These are phyloP conservation scores for Microbotryum silenes-acaulis DNA, from an alignment of 1,284 basidiomycete species.

Conservation along the genomic window DNA sequence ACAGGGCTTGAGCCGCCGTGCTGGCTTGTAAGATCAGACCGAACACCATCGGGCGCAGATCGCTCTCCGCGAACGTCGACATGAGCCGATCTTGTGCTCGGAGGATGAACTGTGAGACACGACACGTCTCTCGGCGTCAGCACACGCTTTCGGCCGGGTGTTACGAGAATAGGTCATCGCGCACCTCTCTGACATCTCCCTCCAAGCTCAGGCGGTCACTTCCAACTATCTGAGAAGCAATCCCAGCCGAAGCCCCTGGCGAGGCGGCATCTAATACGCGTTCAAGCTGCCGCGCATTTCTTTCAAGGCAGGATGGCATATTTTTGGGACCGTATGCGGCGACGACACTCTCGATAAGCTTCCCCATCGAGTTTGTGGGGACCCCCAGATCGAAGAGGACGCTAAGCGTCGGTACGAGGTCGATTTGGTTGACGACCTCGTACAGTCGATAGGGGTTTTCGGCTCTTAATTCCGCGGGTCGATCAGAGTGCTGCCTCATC, in stretches of 20 bases:
- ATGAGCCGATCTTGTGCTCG: constrained; percentile 24
- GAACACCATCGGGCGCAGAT: constrained; percentile 7
- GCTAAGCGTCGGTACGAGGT: constrained; percentile 32
- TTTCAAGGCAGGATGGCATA: neutral
- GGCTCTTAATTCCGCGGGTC: neutral
- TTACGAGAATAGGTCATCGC: neutral
- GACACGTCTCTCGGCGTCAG: neutral
- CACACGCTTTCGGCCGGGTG: neutral
- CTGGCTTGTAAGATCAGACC: constrained; percentile 4
- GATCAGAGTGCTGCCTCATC: no score
- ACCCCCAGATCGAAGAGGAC: constrained; percentile 28
- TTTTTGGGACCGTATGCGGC: neutral
- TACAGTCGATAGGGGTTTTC: constrained; percentile 5
- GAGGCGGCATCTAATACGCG: constrained; percentile 8
- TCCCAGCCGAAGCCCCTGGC: neutral
- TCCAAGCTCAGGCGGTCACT: neutral
- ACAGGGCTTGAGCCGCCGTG: neutral
- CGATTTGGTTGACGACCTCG: constrained; percentile 31
- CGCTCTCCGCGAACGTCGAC: constrained; percentile 19
- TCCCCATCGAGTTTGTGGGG: constrained; percentile 32
- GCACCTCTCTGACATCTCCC: neutral
- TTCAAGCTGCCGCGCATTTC: constrained; percentile 8
- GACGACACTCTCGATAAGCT: constrained; percentile 24
- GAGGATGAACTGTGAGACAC: constrained; percentile 19
- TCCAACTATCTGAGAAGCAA: neutral